Percentiles rank a stretch among this genome's conserved stretches.
These are phyloP conservation scores for Didymella segeticola DNA, from an alignment of 2,329 filamentous ascomycete genomes.

Conservation along the genomic window DNA sequence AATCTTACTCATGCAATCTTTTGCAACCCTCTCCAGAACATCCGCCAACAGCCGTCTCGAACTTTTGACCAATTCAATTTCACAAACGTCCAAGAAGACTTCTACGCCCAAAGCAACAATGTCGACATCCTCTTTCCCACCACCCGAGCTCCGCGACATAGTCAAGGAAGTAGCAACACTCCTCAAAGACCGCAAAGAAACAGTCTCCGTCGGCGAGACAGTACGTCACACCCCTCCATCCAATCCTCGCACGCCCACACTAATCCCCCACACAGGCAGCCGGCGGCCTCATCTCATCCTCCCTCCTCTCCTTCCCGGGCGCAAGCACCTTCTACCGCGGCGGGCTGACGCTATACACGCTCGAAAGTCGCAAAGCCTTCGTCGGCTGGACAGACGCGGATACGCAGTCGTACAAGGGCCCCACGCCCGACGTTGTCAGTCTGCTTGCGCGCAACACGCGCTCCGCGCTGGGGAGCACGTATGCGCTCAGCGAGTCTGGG, in stretches of 20 bases:
- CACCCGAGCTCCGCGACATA: conserved; percentile 51
- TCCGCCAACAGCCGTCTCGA: not conserved
- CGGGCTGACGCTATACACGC: conserved; percentile 68
- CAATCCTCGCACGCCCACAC: not conserved
- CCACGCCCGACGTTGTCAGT: conserved; percentile 64
- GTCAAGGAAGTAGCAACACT: conserved; percentile 59
- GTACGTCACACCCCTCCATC: conserved; percentile 59
- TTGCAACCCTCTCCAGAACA: not conserved
- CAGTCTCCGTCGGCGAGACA: conserved; percentile 67
- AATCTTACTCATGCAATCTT: not conserved
- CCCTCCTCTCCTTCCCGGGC: conserved; percentile 65
- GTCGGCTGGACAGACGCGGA: conserved; percentile 66
- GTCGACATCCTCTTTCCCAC: conserved; percentile 49
- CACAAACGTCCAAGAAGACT: not conserved
- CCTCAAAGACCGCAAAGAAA: conserved; percentile 63
- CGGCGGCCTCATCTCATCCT: conserved; percentile 67
- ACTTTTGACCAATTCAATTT: not conserved
- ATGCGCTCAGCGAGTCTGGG: conserved; percentile 65
- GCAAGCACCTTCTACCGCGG: conserved; percentile 66
- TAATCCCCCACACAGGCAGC: conserved; percentile 55
- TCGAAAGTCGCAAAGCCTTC: conserved; percentile 63
- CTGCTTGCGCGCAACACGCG: conserved; percentile 64
- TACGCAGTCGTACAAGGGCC: conserved; percentile 63
- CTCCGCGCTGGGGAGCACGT: conserved; percentile 62
- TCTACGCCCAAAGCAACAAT: conserved; percentile 20